Evolutionary conservation across 225 moss, liverwort and hornwort genomes (phyloP).

Genomic region (Neckera pumila): DNA sequence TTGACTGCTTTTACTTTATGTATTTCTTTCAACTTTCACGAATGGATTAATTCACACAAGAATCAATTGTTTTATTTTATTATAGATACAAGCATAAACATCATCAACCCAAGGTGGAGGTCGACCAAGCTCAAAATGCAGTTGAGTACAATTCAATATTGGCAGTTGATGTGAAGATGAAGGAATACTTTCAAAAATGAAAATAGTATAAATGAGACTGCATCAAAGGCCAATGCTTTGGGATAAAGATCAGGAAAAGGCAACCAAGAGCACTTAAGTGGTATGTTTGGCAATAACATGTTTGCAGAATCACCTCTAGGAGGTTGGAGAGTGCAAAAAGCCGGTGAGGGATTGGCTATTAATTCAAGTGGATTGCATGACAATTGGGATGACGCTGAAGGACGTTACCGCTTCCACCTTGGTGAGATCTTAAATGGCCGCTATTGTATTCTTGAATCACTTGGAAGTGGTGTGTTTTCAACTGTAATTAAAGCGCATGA

Average conservation of each 20-base stretch:
- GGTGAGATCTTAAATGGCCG: constrained; percentile 68
- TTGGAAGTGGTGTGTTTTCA: constrained; percentile 88
- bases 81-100: not conserved
- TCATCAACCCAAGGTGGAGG: no score
- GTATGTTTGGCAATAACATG: not conserved
- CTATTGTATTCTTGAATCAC: constrained; percentile 63
- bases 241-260: fast-evolving
- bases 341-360: constrained; percentile 40
- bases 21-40: not conserved
- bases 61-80: not conserved
- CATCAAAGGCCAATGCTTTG: no score
- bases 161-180: not conserved
- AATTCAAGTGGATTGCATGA: constrained; percentile 66
- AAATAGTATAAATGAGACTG: not conserved
- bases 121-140: not conserved
- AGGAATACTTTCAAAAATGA: not conserved
- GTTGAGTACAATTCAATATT: not conserved
- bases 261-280: not conserved
- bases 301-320: not conserved
- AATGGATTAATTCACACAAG: not conserved
- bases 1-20: not conserved
- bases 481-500: constrained; percentile 79
- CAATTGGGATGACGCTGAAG: constrained; percentile 79
- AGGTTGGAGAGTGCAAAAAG: constrained; percentile 18
- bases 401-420: constrained; percentile 42